Evolutionary conservation across 345 rosid species (phyloP), one percentile per base, ranked within the genome.

Genomic region (Murraya paniculata): DNA sequence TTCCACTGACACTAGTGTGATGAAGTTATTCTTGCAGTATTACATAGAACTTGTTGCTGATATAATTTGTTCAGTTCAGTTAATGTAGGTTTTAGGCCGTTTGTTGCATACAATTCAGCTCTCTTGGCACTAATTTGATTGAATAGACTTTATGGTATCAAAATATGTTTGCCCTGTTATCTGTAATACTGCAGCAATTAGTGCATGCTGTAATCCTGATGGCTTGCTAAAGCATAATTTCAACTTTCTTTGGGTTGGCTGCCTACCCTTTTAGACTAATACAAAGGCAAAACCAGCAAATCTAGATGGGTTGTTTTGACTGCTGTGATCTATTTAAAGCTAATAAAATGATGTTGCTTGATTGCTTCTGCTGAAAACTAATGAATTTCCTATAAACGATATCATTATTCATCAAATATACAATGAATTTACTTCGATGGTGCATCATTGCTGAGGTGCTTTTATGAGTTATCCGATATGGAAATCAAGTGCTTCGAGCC

Each of bases 201-300:
- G 14, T 36, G 50, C 33, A 36, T 72, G 65, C 55, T 6, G 4
- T 68, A 21, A 45, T 45, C 18, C 50, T 14, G 35, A 6, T 25
- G 72, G 35, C 25, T 64, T 57, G 65, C 0, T 1, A 8, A 1
- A 7, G 18, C 39, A 64, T 9, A 24, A 36, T 9, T 27, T 18
- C 25, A 61, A 39, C 38, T 36, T 61, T 61, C 68, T 41, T 74
- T 71, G 57, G 7, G 71, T 75, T 5, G 78, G 78, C 61, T 50
- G 78, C 78, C 48, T 11, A 64, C 31, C 39, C 57, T 9, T 53
- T 53, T 16, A 3, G 78, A 64, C 71, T 22, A 64, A 24, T 64
- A 22, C 78, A 50, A 30, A 58, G 70, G 70, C 60, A 75, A 31
- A 22, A 73, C 33, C 24, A 14, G 22, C 78, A 7, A 22, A 28